Conservation (phyloP, 2,329 filamentous ascomycete genomes). For the Orbilia blumenaviensis region DNA sequence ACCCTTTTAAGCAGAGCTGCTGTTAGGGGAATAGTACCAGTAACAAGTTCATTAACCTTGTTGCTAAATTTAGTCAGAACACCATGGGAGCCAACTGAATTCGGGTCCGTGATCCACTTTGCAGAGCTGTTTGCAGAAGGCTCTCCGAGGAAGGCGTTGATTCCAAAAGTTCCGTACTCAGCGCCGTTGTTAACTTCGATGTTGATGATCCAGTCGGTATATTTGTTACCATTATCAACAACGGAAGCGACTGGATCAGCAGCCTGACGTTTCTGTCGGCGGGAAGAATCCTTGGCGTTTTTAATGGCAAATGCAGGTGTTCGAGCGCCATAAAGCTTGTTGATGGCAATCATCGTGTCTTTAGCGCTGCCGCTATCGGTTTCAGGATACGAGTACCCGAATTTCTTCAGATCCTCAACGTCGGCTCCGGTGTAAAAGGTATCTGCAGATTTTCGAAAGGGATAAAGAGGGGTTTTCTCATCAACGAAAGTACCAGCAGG, state of each 20-base stretch:
- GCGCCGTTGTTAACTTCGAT: constrained; percentile 60
- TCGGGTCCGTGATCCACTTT: constrained; percentile 61
- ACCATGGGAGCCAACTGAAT: constrained; percentile 62
- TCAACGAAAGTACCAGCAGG: constrained; percentile 30
- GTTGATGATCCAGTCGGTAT: constrained; percentile 60
- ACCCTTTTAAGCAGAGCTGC: constrained; percentile 59
- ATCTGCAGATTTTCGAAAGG: constrained; percentile 53
- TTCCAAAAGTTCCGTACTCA: constrained; percentile 59
- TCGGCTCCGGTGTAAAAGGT: constrained; percentile 33
- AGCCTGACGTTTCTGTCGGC: background rate
- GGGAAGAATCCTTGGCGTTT: constrained; percentile 6
- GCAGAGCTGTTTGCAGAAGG: constrained; percentile 56
- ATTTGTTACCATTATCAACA: constrained; percentile 40
- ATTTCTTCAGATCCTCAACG: constrained; percentile 64
- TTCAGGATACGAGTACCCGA: constrained; percentile 81
- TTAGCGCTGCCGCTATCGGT: constrained; percentile 60
- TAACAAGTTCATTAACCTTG: constrained; percentile 57
- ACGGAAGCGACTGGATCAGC: constrained; percentile 5
- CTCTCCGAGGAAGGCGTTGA: constrained; percentile 60
- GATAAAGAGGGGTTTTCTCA: constrained; percentile 54
- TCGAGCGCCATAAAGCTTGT: constrained; percentile 8
- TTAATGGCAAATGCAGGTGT: constrained; percentile 19
- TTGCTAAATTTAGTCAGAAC: constrained; percentile 59
- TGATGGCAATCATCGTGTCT: constrained; percentile 10
- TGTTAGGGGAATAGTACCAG: constrained; percentile 62